Base-by-base conservation (phyloP, 169 alveolate genomes). In the Plasmodium relictum region DNA sequence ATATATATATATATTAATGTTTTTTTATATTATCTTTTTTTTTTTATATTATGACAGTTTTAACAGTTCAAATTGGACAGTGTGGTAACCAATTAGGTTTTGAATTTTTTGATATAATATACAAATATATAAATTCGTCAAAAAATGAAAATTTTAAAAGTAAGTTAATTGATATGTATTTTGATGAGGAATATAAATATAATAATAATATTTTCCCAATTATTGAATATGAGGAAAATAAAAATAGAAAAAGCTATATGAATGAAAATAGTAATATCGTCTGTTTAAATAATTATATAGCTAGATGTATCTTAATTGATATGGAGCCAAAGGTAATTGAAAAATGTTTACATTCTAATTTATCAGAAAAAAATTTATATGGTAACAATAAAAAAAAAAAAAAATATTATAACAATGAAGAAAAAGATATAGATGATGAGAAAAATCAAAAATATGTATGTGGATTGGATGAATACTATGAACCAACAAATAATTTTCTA, bases 281-380 rank as follows among this genome's bases (percentile, higher is more conserved):
- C 20, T 69, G 86, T 16, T 69, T 83, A 31, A 83, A 62, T 56
- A 83, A 83, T 70, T 56, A 41, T 48, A n/a, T 69, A n/a, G 91
- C 91, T 4, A 68, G 91, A 14, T 69, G 86, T 18, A 83, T 83
- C 7, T 50, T 83, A 12, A 83, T 83, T 5, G 91, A 83, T 37
- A 83, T 83, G 91, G 91, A 83, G 59, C 91, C 91, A 10, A 83
- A 83, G 65, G 91, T 83, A 10, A 69, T 83, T 41, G 91, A 83
- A 39, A 83, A 41, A 18, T 83, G 91, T 42, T 59, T 83, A n/a
- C 41, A 54, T 62, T n/a, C 31, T 12, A 45, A 44, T 16, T 37
- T n/a, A 12, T 48, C 68, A 12, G 78, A 76, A 4, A 54, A 76
- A 20, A 78, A 58, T 41, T 8, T 1, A 18, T 12, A 31, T 0